phyloP scores from a whole-genome alignment of 345 rosid species.

The Salix caprea region DNA sequence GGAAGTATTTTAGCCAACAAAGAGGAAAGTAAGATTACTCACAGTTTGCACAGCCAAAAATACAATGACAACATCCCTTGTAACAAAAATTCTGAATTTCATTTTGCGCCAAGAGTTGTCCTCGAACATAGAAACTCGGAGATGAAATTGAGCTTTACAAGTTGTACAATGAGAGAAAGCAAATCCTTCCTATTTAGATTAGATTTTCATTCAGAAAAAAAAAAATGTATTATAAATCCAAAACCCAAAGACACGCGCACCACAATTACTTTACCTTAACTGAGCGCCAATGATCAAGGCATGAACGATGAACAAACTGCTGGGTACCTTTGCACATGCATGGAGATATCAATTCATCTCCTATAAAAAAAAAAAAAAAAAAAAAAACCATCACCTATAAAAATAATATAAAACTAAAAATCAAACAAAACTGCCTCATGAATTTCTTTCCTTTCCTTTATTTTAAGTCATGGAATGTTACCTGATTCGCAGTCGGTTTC shows the following conservation, averaged over 20 bases:
- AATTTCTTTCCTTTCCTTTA: background rate
- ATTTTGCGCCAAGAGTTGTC: conserved; percentile 84
- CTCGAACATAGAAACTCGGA: conserved; percentile 63
- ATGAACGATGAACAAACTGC: conserved; percentile 79
- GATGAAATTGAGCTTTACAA: conserved; percentile 84
- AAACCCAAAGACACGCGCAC: background rate
- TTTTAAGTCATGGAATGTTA: background rate
- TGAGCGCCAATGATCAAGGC: conserved; percentile 92
- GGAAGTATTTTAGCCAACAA: background rate
- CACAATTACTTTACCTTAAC: conserved; percentile 39
- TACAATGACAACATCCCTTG: conserved; percentile 85
- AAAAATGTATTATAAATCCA: background rate
- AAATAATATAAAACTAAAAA: background rate
- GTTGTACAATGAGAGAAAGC: conserved; percentile 94
- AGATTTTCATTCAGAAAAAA: background rate
- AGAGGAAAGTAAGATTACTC: conserved; percentile 17
- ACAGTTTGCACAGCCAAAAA: conserved; percentile 89
- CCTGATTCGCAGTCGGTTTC: conserved; percentile 79
- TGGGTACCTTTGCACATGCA: conserved; percentile 99
- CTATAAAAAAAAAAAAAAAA: conserved; percentile 22
- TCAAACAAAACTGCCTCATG: background rate
- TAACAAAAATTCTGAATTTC: conserved; percentile 89
- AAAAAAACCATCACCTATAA: conserved; percentile 47
- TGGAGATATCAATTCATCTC: conserved; percentile 89
- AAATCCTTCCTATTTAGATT: conserved; percentile 69